These are phyloP conservation scores for Trypanosoma lewisi DNA, from an alignment of 208 protist genomes.

Conservation along the genomic window DNA sequence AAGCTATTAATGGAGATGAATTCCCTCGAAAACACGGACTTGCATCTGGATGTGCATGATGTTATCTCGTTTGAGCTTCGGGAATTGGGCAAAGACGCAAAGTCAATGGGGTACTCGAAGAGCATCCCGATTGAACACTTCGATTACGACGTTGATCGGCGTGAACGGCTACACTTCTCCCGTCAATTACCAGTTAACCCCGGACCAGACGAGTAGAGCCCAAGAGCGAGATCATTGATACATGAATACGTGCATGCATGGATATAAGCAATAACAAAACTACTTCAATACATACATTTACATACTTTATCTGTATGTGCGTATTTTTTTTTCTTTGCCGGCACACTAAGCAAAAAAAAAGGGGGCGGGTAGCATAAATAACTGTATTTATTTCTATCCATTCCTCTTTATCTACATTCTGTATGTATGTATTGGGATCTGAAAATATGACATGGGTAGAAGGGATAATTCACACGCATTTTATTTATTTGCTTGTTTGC, in stretches of 20 bases:
- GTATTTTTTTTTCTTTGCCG: neutral
- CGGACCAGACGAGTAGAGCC: slow-evolving; percentile 28
- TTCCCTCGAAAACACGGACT: slow-evolving; percentile 22
- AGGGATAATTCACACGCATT: too few relatives aligned
- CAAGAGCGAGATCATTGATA: neutral
- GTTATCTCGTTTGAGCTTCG: slow-evolving; percentile 65
- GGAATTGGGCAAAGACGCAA: slow-evolving; percentile 64
- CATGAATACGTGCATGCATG: neutral
- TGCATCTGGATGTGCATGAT: slow-evolving; percentile 80
- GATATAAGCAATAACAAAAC: too few relatives aligned
- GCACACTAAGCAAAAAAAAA: too few relatives aligned
- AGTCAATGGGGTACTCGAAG: slow-evolving; percentile 76
- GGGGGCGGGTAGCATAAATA: too few relatives aligned
- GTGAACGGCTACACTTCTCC: slow-evolving; percentile 69
- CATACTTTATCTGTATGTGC: neutral
- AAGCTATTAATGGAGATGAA: slow-evolving; percentile 2
- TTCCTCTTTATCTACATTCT: too few relatives aligned
- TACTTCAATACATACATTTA: too few relatives aligned
- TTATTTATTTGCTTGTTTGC: too few relatives aligned
- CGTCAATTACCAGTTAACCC: slow-evolving; percentile 59
- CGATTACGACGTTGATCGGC: slow-evolving; percentile 61
- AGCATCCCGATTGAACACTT: slow-evolving; percentile 75
- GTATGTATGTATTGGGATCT: too few relatives aligned
- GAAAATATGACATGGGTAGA: too few relatives aligned
- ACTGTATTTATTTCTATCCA: too few relatives aligned